Evolutionary conservation across 2,329 filamentous ascomycete genomes (phyloP).

Genomic region (Diplodia corticola): DNA sequence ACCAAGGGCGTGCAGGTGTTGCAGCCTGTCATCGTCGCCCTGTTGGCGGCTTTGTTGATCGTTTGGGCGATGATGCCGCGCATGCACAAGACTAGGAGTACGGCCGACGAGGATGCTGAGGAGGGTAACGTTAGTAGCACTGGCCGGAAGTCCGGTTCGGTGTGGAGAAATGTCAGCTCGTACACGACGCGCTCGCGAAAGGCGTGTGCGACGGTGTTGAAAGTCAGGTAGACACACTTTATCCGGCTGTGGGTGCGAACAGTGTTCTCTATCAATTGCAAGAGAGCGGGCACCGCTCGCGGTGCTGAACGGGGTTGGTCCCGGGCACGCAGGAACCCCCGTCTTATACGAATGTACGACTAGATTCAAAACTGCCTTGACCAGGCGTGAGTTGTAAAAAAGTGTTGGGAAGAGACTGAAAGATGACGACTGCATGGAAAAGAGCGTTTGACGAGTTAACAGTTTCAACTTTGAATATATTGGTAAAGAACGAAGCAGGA

Average conservation of each 20-base stretch:
- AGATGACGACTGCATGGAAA: not conserved
- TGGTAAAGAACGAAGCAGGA: too few species aligned
- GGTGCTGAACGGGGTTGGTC: not conserved
- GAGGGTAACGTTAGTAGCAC: not conserved
- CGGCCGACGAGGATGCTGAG: not conserved
- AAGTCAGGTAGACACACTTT: not conserved
- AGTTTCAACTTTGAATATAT: not conserved
- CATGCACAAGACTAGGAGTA: not conserved
- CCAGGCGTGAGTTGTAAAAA: not conserved
- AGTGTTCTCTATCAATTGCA: not conserved
- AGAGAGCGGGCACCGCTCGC: not conserved
- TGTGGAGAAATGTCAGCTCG: not conserved
- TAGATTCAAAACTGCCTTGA: not conserved
- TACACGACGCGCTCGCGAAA: not conserved
- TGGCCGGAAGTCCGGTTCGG: not conserved
- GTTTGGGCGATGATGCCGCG: constrained; percentile 51
- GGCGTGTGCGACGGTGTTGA: not conserved
- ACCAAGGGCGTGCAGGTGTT: constrained; percentile 57
- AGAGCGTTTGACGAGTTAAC: not conserved
- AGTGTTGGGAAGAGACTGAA: not conserved
- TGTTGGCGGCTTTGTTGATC: constrained; percentile 49
- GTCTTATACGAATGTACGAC: not conserved
- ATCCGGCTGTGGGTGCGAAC: not conserved
- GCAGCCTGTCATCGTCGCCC: constrained; percentile 56
- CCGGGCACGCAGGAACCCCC: not conserved